Base-by-base conservation (phyloP, 768 basidiomycete species). In the Termitomyces sp. region DNA sequence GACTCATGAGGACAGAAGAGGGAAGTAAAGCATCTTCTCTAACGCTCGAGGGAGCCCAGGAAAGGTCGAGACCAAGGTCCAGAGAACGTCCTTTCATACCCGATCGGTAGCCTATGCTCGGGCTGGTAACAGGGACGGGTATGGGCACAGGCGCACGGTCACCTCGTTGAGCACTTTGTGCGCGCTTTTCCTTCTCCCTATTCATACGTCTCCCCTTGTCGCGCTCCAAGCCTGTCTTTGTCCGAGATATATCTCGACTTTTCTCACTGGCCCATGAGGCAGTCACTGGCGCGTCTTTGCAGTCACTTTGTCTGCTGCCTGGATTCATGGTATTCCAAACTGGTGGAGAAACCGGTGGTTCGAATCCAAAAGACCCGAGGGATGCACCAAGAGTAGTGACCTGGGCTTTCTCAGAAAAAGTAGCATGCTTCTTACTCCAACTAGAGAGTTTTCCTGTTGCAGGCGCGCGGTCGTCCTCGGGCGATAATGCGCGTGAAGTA, bases 31-130 rank as follows among this genome's bases (percentile, higher is more conserved):
- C 80, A 41, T 85, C 83, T 66, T 88, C 86, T 50, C 79, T 78
- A 58, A 90, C 75, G 60, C 75, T 84, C 35, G 78, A 77, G 21
- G 88, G 85, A 3, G 87, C 88, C 88, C 88, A 89, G 14, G 85
- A 72, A 43, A 90, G 73, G 5, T 85, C 86, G 15, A 89, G 67
- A 2, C 83, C 83, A 9, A 89, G 77, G 67, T 89, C 88, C 38
- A 90, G 69, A 26, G 87, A 89, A 26, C 86, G 84, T 1, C 87
- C 86, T 65, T 85, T 87, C 6, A 74, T 71, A 30, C 78, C 77
- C 1, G 77, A 75, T 37, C 78, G 70, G 59, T 77, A 71, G 0
- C 76, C 71, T 53, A 68, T 61, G 58, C 65, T 66, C n/a, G 65
- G 47, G 23, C 62, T 46, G 51, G 50, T 46, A 23, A 40, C 30